Conservation (phyloP, 805 yeast species). For the Vanderwaltozyma polyspora region DNA sequence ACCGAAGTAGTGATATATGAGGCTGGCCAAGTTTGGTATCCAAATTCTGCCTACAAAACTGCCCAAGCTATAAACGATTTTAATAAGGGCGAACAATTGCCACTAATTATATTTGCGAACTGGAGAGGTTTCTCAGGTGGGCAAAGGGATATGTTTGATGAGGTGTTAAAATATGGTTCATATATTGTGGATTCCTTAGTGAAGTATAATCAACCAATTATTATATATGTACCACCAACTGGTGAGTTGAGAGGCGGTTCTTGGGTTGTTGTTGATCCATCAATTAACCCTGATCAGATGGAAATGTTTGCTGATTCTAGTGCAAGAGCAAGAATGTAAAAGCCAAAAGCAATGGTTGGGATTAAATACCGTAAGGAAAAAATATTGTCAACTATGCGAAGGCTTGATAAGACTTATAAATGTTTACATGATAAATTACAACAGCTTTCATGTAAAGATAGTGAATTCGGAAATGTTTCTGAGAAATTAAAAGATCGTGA, state of each 20-base stretch:
- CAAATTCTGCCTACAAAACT: conserved; percentile 97
- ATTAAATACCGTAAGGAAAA: conserved; percentile 94
- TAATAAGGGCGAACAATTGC: conserved; percentile 96
- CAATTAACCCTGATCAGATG: conserved; percentile 94
- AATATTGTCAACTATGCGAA: conserved; percentile 77
- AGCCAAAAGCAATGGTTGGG: conserved; percentile 99
- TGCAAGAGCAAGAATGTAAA: conserved; percentile 94
- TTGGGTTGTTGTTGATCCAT: conserved; percentile 99
- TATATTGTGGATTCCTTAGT: conserved; percentile 94
- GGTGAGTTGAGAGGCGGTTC: conserved; percentile 99
- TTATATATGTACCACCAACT: conserved; percentile 94
- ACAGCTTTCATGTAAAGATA: conserved; percentile 49
- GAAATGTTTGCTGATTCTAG: conserved; percentile 98
- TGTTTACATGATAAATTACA: conserved; percentile 51
- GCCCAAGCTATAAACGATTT: conserved; percentile 97
- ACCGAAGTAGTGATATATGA: conserved; percentile 81
- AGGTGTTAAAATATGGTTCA: conserved; percentile 93
- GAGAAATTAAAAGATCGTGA: conserved; percentile 80
- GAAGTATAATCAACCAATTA: conserved; percentile 91
- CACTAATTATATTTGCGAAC: conserved; percentile 93
- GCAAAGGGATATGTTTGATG: conserved; percentile 98
- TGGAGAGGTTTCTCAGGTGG: conserved; percentile 99
- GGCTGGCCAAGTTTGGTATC: conserved; percentile 99
- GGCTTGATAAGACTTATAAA: conserved; percentile 71
- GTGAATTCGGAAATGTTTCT: too few relatives aligned